Evolutionary conservation across 306 rosid species (phyloP), one percentile per base, ranked within the genome.

Genomic region (Datisca glomerata): DNA sequence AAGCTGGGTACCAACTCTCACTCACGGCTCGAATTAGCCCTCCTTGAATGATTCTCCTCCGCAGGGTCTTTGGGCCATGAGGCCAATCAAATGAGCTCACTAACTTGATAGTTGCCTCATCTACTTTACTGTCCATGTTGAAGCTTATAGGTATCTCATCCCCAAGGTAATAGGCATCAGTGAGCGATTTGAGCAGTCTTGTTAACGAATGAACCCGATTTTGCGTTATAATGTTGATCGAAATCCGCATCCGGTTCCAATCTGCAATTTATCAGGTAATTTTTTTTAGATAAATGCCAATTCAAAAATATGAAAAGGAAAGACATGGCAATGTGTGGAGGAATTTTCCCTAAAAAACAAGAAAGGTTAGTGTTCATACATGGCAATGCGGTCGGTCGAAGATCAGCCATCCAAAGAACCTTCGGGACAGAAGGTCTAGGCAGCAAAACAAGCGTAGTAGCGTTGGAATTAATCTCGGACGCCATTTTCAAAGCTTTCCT

Each of bases 331-430:
- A n/a, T n/a, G n/a, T n/a, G n/a, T n/a, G n/a, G n/a, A n/a, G n/a
- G n/a, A n/a, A n/a, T n/a, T n/a, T n/a, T n/a, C n/a, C n/a, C n/a
- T n/a, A n/a, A n/a, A n/a, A n/a, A 14, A 38, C 12, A 36, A 39
- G 25, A 9, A 31, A 39, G 12, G 54, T 13, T 8, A 23, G 8
- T 6, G 2, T 11, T 51, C 86, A 69, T 84, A 89, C 98, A 60
- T 61, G 95, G 86, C 54, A 89, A 51, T 24, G 98, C 75, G 12
- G 91, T 75, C 11, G 95, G 38, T 43, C 93, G 72, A 12, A 89
- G 70, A 73, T 89, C 92, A 61, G 92, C 86, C 93, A 84, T 89
- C 98, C 98, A 89, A 49, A 84, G 96, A 58, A 78, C 98, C 47
- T 67, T 75, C 1, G 86, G 27, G 3, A 89, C 34, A 6, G 98